Conservation (phyloP, 176 grass and related monocot genomes). For the Stipa capillata region DNA sequence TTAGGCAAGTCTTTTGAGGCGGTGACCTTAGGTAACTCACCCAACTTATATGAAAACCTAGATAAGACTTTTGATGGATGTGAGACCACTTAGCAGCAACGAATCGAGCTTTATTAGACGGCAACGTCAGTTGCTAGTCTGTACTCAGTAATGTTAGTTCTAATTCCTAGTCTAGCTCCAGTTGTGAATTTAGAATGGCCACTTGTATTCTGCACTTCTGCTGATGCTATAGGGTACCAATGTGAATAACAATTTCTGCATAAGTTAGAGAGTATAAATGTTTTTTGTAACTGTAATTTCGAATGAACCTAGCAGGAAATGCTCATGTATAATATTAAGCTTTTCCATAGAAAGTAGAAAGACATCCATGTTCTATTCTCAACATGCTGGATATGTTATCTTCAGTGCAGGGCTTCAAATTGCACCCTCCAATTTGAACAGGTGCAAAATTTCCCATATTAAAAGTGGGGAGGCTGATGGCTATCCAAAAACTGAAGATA, state of each 20-base stretch:
- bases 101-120: background rate
- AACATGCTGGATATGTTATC: constrained; percentile 9
- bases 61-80: background rate
- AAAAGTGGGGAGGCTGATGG: constrained; percentile 72
- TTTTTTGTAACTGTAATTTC: background rate
- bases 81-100: background rate
- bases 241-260: background rate
- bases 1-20: background rate
- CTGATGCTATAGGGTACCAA: background rate
- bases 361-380: background rate
- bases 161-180: background rate
- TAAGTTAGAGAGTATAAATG: background rate
- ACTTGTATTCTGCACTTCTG: background rate
- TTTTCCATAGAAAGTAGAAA: background rate
- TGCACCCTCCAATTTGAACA: background rate
- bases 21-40: background rate
- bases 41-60: background rate
- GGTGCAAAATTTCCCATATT: constrained; percentile 29
- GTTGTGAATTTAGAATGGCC: background rate
- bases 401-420: constrained; percentile 69
- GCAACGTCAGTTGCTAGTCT: background rate
- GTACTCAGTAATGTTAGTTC: background rate
- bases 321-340: background rate
- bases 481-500: constrained; percentile 33
- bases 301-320: background rate